Evolutionary conservation across 148 eudicot species (phyloP), one percentile per base, ranked within the genome.

Genomic region (Arctostaphylos glauca): DNA sequence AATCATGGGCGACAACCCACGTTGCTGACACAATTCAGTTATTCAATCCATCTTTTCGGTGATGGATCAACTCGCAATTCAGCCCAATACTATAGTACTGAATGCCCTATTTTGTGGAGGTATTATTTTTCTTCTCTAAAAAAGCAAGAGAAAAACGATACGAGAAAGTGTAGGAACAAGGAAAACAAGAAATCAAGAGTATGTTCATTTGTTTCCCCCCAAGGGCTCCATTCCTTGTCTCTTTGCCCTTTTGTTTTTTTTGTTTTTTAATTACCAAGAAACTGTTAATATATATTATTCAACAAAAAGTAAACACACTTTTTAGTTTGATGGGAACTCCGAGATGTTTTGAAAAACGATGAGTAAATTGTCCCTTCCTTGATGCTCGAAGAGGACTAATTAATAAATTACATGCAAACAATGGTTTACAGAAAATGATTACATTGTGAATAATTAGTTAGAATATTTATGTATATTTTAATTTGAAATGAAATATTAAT

Each of bases 181-280:
- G 12, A 7, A 53, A 58, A 56, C 81, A 78, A 56, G 70, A 78
- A 58, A 56, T 50, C 67, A 58, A 56, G 70, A 78, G 70, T 15
- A 4, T 58, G 81, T 78, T 52, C 68, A 43, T 78, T 58, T 78
- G 81, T 15, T 58, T 58, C 53, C 68, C 8, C 48, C 68, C 12
- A 43, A 68, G 52, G 5, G 62, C 81, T 9, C 81, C 50, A 58
- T 31, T 56, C 15, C 68, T 58, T 43, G 68, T 58, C 81, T 43
- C 56, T 76, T 48, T 48, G 31, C 62, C 47, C 16, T 31, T 31
- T 31, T 0, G 2, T n/a, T 46, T 46, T 46, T 23, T 25, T 76
- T 76, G 41, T 38, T 41, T 54, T 76, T 31, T 31, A 1, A 31
- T 31, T 31, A 31, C 38, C 38, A 31, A 31, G 47, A 50, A 75